phyloP scores from a whole-genome alignment of 345 rosid genomes.

The Firmiana major region DNA sequence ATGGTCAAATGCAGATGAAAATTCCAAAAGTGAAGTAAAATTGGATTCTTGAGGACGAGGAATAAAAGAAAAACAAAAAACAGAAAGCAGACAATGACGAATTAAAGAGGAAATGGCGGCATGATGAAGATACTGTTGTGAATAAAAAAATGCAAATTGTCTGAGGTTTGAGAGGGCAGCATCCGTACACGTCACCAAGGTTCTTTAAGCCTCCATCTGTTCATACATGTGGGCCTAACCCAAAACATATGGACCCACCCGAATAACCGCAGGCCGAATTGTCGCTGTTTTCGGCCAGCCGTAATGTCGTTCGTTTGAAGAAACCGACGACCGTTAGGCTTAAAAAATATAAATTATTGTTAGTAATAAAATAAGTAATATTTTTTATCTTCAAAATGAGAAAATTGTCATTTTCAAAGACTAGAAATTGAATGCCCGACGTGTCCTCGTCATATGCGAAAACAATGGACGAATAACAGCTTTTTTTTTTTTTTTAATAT shows the following conservation, averaged over 20 bases:
- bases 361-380: no score
- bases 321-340: neutral
- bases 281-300: no score
- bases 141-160: neutral
- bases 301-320: no score
- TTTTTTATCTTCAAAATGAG: neutral
- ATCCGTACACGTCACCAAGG: neutral
- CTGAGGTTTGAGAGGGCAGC: neutral
- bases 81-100: neutral
- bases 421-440: neutral
- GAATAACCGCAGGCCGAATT: no score
- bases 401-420: neutral
- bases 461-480: neutral
- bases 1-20: neutral
- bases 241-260: neutral
- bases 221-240: neutral
- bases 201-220: neutral
- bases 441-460: neutral
- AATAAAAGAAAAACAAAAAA: no score
- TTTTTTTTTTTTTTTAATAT: neutral
- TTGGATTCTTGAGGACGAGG: no score
- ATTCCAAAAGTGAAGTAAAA: no score
- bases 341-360: no score
- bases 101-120: neutral
- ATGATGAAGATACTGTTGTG: neutral